Evolutionary conservation across 306 rosid genomes (phyloP).

Genomic region (Sicyos edulis): DNA sequence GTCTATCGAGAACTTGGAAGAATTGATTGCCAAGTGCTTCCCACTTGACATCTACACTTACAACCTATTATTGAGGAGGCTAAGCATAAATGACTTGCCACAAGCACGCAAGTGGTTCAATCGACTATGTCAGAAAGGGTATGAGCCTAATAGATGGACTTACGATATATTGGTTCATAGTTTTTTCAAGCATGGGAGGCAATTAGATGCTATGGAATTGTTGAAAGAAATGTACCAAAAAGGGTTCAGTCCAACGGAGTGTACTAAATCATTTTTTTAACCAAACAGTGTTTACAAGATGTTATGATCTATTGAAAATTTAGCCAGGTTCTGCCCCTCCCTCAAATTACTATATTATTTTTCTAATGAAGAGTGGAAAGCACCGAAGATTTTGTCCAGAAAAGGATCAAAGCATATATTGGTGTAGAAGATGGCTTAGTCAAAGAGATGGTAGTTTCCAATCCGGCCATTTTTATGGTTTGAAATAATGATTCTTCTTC

Average conservation of each 20-base stretch:
- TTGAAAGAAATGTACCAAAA: slow-evolving; percentile 36
- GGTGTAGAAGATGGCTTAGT: slow-evolving; percentile 13
- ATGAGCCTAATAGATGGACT: slow-evolving; percentile 55
- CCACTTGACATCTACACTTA: slow-evolving; percentile 54
- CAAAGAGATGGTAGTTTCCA: slow-evolving; percentile 1
- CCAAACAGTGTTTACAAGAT: neutral
- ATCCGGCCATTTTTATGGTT: neutral
- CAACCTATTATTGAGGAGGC: slow-evolving; percentile 56
- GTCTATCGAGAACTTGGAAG: slow-evolving; percentile 42
- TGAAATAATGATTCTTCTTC: neutral
- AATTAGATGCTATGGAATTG: slow-evolving; percentile 45
- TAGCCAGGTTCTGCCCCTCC: neutral
- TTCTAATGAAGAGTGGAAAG: neutral
- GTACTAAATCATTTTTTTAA: slow-evolving; percentile 20
- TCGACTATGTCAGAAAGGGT: slow-evolving; percentile 51
- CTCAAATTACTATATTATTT: neutral
- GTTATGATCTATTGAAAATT: neutral
- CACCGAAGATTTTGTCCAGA: neutral
- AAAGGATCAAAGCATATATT: neutral
- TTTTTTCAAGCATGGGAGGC: slow-evolving; percentile 49
- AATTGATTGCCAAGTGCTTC: slow-evolving; percentile 55
- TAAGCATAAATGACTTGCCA: slow-evolving; percentile 33
- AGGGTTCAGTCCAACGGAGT: slow-evolving; percentile 40
- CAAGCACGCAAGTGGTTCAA: slow-evolving; percentile 44
- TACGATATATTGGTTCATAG: slow-evolving; percentile 51